Evolutionary conservation across 2,329 filamentous ascomycete species (phyloP).

Genomic region (Epichloe elymi): DNA sequence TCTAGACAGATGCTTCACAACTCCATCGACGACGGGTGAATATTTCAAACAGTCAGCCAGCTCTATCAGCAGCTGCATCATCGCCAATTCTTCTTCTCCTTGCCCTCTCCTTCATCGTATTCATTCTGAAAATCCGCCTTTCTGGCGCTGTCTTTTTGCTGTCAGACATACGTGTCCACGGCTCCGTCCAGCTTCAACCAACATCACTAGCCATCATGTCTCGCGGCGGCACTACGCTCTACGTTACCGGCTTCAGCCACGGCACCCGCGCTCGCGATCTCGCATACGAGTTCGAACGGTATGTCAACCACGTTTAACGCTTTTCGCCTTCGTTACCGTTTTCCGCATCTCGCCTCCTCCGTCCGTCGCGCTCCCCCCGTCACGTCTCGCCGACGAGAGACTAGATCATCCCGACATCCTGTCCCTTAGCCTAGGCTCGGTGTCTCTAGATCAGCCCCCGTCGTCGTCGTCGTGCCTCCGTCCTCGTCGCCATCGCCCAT

Average conservation of each 20-base stretch:
- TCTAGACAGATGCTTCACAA: background rate
- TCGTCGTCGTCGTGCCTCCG: slow-evolving; percentile 14
- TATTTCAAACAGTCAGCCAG: background rate
- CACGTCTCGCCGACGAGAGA: slow-evolving; percentile 22
- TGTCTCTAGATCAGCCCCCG: slow-evolving; percentile 7
- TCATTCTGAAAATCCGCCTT: background rate
- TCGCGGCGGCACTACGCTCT: slow-evolving; percentile 85
- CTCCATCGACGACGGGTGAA: slow-evolving; percentile 4
- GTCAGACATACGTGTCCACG: slow-evolving; percentile 4
- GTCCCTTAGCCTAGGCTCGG: slow-evolving; percentile 13
- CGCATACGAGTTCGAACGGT: slow-evolving; percentile 99
- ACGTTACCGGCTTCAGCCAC: slow-evolving; percentile 98
- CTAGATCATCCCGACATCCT: slow-evolving; percentile 11
- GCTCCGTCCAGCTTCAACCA: slow-evolving; percentile 2
- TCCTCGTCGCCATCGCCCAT: slow-evolving; percentile 5
- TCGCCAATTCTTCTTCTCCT: background rate
- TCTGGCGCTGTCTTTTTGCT: background rate
- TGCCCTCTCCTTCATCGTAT: background rate
- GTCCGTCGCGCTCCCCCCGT: slow-evolving; percentile 25
- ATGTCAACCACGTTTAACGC: slow-evolving; percentile 51
- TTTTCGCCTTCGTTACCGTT: slow-evolving; percentile 25
- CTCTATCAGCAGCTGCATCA: slow-evolving; percentile 4
- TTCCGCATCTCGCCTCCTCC: slow-evolving; percentile 25
- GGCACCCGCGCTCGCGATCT: slow-evolving; percentile 97
- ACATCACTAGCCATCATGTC: slow-evolving; percentile 49